Base-by-base conservation (phyloP, 2,329 filamentous ascomycete species). In the Stromatinia cepivora region DNA sequence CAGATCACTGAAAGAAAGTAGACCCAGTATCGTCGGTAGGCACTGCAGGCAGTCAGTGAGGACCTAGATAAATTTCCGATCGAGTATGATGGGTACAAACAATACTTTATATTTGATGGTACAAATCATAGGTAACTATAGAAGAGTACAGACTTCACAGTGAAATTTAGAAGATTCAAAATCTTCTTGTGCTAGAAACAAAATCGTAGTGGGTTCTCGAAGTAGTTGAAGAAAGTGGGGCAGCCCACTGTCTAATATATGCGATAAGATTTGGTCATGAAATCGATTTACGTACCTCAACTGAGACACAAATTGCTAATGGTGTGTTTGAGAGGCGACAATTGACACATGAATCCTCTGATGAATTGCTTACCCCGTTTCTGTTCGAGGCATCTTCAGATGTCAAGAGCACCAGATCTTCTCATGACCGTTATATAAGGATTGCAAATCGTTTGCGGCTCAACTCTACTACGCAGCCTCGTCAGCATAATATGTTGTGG, bases 211-310 rank as follows among this genome's bases (percentile, higher is more conserved):
- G 20, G 17, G 15, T 31, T 20, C 31, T 39, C 25, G 31, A 48
- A 36, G 20, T 13, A 22, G 4, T 63, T 5, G 34, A 39, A 48
- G 15, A 4, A 28, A 9, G 20, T 10, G 15, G 61, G 31, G 46
- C 34, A 36, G 31, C 15, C 34, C 13, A 52, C 61, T 63, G 8
- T 65, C 34, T 56, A 42, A 45, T 56, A 54, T 45, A 65, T 31
- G 36, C 13, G 9, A 52, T 52, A 17, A 48, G 1, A 39, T 52
- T 39, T 8, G 46, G 46, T 25, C 15, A 20, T 20, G 22, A 28
- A 63, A 39, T n/a, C 13, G 39, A 25, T 52, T 61, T 39, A 52
- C 31, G 36, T 28, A 56, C 62, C 39, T 31, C 50, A 42, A 53
- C 11, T n/a, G 20, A 45, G 34, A 56, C 36, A 45, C 20, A 45